Base-by-base conservation (phyloP, 768 basidiomycete species). In the Lactifluus echinatus region DNA sequence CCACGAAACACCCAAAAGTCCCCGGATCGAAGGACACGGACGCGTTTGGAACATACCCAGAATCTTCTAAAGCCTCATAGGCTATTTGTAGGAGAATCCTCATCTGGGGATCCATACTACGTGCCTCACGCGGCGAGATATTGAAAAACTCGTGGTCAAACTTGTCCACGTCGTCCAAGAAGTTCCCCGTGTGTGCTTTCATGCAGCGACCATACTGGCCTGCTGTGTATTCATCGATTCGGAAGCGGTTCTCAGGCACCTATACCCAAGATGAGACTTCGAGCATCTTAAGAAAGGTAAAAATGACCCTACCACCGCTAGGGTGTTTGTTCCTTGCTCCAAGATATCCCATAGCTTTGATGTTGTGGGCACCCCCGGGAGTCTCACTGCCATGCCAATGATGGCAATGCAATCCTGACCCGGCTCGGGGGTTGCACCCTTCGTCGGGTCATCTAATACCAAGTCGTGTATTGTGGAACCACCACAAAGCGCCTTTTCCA, bases 61-160 rank as follows among this genome's bases (percentile, higher is more conserved):
- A 77, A 58, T 81, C 75, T 65, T 88, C 85, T 4, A 89, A 72
- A 0, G 87, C 87, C 55, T 84, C 77, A 52, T 85, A 79, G 4
- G 82, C 83, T 2, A 79, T 75, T 37, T 84, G 84, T 15, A 89
- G 74, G 4, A 89, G 71, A 33, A 89, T 63, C 4, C 87, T 77
- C 60, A 87, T 85, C 61, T 88, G 86, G 7, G 87, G 86, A 64
- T 88, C 84, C 85, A 88, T 88, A 66, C 74, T 80, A 58, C 72
- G 79, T 14, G 87, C 86, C 68, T 89, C 87, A 5, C 87, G 78
- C 2, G 87, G 86, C 39, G 81, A 85, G 44, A 87, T 78, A 40
- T 78, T 80, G 74, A 89, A 89, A 66, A 87, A 86, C 66, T 70
- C 73, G 66, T 85, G 74, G 66, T 89, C 87, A 63, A 89, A 89